Percentiles rank a stretch among this genome's conserved stretches.
phyloP scores from a whole-genome alignment of 2,329 filamentous ascomycete species.

The Diplodia corticola region DNA sequence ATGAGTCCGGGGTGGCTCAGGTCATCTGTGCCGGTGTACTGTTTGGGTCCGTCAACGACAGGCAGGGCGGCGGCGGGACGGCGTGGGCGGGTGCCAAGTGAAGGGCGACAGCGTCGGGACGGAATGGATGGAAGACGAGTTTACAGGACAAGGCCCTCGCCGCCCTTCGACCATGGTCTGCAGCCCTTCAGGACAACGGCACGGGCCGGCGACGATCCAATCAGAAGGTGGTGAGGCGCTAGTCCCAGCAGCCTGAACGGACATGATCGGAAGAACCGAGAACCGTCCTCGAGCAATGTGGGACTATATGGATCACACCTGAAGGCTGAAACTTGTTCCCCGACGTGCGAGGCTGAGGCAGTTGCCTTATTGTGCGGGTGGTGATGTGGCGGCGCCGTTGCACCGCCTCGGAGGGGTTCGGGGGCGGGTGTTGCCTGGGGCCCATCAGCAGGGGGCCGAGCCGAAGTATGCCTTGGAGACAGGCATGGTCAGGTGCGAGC shows the following conservation, averaged over 20 bases:
- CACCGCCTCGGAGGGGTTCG: background rate
- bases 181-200: slow-evolving; percentile 3
- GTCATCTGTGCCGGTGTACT: background rate
- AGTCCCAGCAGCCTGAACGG: background rate
- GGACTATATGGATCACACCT: background rate
- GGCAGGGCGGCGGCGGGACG: background rate
- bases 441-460: background rate
- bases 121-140: background rate
- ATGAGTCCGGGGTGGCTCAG: background rate
- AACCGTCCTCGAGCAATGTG: background rate
- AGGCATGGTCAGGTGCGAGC: background rate
- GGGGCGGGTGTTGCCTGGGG: background rate
- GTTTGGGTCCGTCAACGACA: background rate
- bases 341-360: background rate
- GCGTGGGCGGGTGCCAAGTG: background rate
- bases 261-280: background rate
- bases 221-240: background rate
- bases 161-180: background rate
- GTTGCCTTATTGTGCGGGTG: background rate
- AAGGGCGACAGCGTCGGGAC: background rate
- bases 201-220: background rate
- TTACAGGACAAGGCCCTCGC: background rate
- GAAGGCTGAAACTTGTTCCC: slow-evolving; percentile 5
- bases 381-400: background rate
- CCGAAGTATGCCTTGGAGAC: background rate